These are phyloP conservation scores for Thamnidium elegans DNA, from an alignment of 192 early-diverging fungal genomes.

Conservation along the genomic window DNA sequence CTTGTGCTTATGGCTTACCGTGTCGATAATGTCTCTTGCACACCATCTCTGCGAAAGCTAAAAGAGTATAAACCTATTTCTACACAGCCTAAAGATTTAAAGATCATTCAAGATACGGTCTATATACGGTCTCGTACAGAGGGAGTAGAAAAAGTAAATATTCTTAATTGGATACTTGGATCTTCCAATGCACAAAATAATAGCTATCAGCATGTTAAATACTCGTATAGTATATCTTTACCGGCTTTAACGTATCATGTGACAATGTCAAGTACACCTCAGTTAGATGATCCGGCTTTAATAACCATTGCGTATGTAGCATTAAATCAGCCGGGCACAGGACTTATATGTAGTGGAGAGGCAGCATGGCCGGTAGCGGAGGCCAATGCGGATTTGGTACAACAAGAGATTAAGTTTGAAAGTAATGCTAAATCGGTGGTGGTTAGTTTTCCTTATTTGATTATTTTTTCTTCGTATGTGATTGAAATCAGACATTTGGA, in stretches of 20 bases:
- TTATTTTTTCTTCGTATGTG: constrained; percentile 18
- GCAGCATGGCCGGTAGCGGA: constrained; percentile 3
- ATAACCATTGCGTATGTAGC: constrained; percentile 5
- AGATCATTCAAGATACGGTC: constrained; percentile 6
- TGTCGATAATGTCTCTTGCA: neutral
- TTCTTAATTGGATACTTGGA: neutral
- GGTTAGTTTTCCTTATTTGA: constrained; percentile 15
- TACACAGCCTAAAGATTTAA: constrained; percentile 1
- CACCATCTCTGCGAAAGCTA: neutral
- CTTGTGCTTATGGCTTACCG: constrained; percentile 7
- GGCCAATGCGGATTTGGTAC: neutral
- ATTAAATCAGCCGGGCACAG: neutral
- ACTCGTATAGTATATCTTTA: constrained; percentile 1
- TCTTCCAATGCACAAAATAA: neutral
- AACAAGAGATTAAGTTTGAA: constrained; percentile 18
- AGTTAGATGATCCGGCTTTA: constrained; percentile 1
- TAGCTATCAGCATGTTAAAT: neutral
- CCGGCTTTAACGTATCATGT: neutral
- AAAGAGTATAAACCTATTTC: constrained; percentile 5
- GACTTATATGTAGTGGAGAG: constrained; percentile 5
- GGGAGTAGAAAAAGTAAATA: constrained; percentile 5
- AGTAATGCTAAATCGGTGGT: neutral
- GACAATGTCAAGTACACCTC: neutral
- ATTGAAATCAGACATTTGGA: constrained; percentile 23
- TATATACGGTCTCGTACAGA: constrained; percentile 8